Evolutionary conservation across 2,329 filamentous ascomycete genomes (phyloP), one percentile per base, ranked within the genome.

Genomic region (Arthrobotrys musiformis): DNA sequence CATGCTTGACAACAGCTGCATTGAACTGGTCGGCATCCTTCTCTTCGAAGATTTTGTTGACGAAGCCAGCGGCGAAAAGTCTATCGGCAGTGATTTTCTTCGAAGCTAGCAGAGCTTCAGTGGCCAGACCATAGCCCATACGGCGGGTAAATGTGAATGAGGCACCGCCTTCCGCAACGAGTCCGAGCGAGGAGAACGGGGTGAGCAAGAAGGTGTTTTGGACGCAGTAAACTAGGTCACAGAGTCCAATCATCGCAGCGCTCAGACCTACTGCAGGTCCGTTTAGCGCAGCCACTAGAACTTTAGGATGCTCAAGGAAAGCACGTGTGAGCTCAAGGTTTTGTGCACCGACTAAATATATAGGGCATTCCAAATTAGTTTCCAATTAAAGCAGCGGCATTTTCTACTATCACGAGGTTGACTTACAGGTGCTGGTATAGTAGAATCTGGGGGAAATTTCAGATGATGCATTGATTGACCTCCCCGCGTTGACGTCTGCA

Each of bases 271-370:
- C 88, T 9, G 90, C 93, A 4, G 95, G 95, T 2, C 94, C 95
- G 85, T 98, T 98, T 79, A 98, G 90, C 0, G 93, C 95, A 0
- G 91, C 90, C 76, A 98, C 88, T 24, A 98, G 91, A 84, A 98
- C 92, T 85, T 98, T 97, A 81, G 93, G 92, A 85, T 98, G 95
- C 13, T 90, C 90, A 86, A 95, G 94, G 86, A 98, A 97, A 81
- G 93, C 91, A 81, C 93, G 91, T 1, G 94, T 95, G 81, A 93
- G 88, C 87, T 97, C 92, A 70, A 97, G 88, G 86, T 98, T 98
- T 86, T 92, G 91, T 80, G 91, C 86, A 9, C 93, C 91, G 84
- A 98, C 97, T 82, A n/a, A n/a, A n/a, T n/a, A 83, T 86, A 62
- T n/a, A 15, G n/a, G 22, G 40, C 9, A 46, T 26, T 7, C 17